Base-by-base conservation (phyloP, 2,329 filamentous ascomycete genomes). In the Ceratocystis alfenasii region DNA sequence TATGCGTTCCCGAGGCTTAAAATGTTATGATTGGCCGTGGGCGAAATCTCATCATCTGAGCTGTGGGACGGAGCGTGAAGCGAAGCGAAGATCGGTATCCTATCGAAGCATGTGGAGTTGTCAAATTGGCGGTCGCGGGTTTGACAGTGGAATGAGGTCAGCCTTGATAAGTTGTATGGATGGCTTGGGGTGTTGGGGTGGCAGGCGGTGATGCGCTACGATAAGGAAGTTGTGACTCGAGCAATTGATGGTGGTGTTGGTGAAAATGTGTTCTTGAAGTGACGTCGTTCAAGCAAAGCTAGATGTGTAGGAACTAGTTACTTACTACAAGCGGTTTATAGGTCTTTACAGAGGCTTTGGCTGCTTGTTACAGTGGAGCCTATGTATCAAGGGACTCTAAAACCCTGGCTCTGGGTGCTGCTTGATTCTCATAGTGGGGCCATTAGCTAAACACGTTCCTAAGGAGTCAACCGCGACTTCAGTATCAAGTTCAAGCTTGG, bases 261-360 rank as follows among this genome's bases (percentile, higher is more conserved):
- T 30, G 55, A 36, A 33, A n/a, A 59, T 59, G 55, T 59, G 55
- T 59, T 59, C 55, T 59, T 36, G 28, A 3, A 33, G 55, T 59
- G 55, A 59, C 55, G 55, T 59, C 55, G 55, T 33, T 59, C 28
- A 8, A 20, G 6, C 2, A 20, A 41, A 45, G 33, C 59, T 41
- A 10, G 28, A 22, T 17, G 36, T 41, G 12, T 41, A 41, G 36
- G 10, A 41, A 41, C 36, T 15, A 41, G 3, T 15, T 41, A 41
- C 2, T 15, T 41, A 41, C 2, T 41, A 41, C 17, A 6, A 15
- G 59, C 22, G 17, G 30, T 3, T 45, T 44, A 62, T 41, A 62
- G 41, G 41, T n/a, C 28, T 36, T 22, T 53, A 53, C 28, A 59
- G 55, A 28, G 55, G 55, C 15, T 36, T n/a, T 20, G 5, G 55